Base-by-base conservation (phyloP, 352 stramenopile species). In the Phytophthora sansomeana region DNA sequence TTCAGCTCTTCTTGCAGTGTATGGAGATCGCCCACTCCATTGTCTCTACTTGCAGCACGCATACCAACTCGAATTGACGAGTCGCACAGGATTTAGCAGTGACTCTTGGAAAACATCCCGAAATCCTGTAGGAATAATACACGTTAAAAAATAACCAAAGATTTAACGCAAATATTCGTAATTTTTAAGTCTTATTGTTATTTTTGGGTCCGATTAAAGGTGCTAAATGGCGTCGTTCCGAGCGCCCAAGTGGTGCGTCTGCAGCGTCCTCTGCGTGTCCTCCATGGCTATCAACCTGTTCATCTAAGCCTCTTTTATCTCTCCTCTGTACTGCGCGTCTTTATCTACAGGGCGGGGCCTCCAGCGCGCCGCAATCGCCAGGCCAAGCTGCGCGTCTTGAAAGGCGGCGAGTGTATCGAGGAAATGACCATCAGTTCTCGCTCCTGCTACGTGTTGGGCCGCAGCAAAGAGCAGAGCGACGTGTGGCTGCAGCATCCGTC, bases 1-100 rank as follows among this genome's bases (percentile, higher is more conserved):
- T 92, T 90, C 17, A 96, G 80, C 76, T 93, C 83, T 48, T 93
- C 81, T 59, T 96, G 85, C 30, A 96, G 62, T 7, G 59, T 62
- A 19, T 72, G 77, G 17, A 91, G 58, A 55, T 92, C 78, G 13
- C 36, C 52, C 5, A n/a, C 49, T 13, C 19, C 42, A 8, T 24
- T 26, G 19, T 63, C 56, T 38, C 54, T 67, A 33, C 19, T 39
- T 9, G 29, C 49, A 29, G 67, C 50, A 46, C 58, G 58, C 64
- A 69, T 69, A n/a, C 49, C 43, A 5, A 47, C 56, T 17, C 5
- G 16, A 29, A 62, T 69, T 59, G 43, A 71, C 57, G 55, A 71
- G 63, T 52, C 55, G 65, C 26, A 8, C 46, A 46, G 39, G 55
- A 66, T 35, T 13, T 28, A 58, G 24, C 35, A 38, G 44, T 58